Base-by-base conservation (phyloP, 2,329 filamentous ascomycete species). In the Penicillium sp. region DNA sequence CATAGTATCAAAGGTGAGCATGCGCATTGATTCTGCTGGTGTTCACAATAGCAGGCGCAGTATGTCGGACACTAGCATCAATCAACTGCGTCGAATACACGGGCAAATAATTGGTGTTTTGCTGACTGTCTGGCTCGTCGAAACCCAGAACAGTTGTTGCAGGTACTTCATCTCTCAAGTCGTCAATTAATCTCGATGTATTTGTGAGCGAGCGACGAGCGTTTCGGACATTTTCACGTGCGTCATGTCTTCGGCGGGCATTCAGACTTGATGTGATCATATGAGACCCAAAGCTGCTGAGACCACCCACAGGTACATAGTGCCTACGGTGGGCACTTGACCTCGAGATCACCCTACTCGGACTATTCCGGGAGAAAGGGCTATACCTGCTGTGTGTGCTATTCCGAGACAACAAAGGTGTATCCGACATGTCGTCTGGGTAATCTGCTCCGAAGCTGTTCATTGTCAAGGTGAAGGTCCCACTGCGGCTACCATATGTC, bases 41-140 rank as follows among this genome's bases (percentile, higher is more conserved):
- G 13, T 53, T 53, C 27, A 53, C 55, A 35, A 57, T 38, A 6
- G 55, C 49, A 17, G 35, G 35, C 9, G 49, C 49, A 23, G 55
- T 36, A 17, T 47, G 42, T 21, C 15, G 15, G 9, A 29, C n/a
- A 6, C 19, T 23, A n/a, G 27, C 10, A n/a, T 53, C 4, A 3
- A 27, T 33, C 19, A 53, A 41, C 15, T 36, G 53, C 2, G 36
- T 42, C 3, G 36, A 49, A 9, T 25, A 36, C 8, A 19, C 19
- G 21, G 27, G 35, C 19, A 31, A 25, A 27, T 31, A 31, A 27
- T 29, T 15, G 41, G 31, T 17, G 31, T 27, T 19, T 15, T 45
- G 50, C 2, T 45, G 39, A 15, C 42, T 53, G 23, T 56, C 53
- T 19, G 48, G 47, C 6, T 10, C 13, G 8, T 35, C n/a, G n/a